Evolutionary conservation across 169 alveolate genomes (phyloP).

Genomic region (Babesia ovata): DNA sequence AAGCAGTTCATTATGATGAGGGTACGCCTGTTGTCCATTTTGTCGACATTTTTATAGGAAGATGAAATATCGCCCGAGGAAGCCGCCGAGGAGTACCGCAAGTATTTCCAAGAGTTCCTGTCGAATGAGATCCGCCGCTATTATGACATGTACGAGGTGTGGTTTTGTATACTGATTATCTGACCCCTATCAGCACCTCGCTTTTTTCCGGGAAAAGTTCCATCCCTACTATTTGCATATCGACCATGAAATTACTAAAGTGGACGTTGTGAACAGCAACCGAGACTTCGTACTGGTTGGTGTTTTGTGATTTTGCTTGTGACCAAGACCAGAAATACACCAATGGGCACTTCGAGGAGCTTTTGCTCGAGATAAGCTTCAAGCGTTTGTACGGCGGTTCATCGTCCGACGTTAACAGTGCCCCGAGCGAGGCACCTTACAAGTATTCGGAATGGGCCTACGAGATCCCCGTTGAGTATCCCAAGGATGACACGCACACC

Average conservation of each 20-base stretch:
- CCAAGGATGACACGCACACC: constrained; percentile 37
- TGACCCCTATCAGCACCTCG: constrained; percentile 31
- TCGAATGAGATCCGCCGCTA: constrained; percentile 50
- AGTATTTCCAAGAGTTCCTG: constrained; percentile 48
- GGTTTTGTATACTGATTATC: background rate
- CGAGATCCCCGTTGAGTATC: constrained; percentile 65
- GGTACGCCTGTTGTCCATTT: constrained; percentile 13
- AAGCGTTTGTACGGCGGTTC: constrained; percentile 54
- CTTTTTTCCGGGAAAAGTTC: constrained; percentile 67
- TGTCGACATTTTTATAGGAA: constrained; percentile 23
- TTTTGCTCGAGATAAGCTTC: constrained; percentile 61
- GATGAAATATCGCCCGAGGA: constrained; percentile 70
- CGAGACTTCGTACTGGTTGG: constrained; percentile 45
- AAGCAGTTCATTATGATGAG: constrained; percentile 60
- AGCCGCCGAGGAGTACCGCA: constrained; percentile 63
- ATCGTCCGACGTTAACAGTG: constrained; percentile 8
- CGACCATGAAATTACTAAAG: constrained; percentile 36
- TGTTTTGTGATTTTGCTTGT: background rate
- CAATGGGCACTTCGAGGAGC: constrained; percentile 55
- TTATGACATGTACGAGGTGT: constrained; percentile 64
- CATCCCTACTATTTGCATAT: constrained; percentile 62
- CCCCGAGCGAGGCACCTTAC: constrained; percentile 44
- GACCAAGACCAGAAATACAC: constrained; percentile 34
- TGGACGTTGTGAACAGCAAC: constrained; percentile 27
- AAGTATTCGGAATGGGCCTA: constrained; percentile 62